Evolutionary conservation across 139 green algal species (phyloP).

Genomic region (Monoraphidium neglectum): DNA sequence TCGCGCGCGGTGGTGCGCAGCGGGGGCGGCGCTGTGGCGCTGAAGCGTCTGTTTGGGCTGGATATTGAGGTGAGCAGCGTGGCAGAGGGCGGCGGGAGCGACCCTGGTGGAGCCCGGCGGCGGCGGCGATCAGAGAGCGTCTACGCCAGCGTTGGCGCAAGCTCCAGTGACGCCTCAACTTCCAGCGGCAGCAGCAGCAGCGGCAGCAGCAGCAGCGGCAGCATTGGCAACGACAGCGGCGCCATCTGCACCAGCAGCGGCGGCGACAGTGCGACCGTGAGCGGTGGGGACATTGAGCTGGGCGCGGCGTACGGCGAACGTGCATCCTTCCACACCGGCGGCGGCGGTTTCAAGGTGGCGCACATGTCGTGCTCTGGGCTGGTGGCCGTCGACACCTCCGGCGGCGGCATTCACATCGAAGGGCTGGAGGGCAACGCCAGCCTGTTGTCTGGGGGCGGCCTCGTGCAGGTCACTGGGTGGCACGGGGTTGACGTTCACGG

Average conservation of each 20-base stretch:
- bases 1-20: neutral
- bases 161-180: neutral
- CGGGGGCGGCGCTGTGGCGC: conserved; percentile 9
- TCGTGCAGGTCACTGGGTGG: conserved; percentile 1
- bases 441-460: conserved; percentile 13
- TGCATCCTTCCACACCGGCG: neutral
- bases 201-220: too few relatives aligned
- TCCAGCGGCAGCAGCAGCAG: neutral
- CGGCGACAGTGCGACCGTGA: too few relatives aligned
- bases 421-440: conserved; percentile 23
- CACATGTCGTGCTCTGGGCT: conserved; percentile 19
- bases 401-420: neutral
- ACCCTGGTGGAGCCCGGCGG: too few relatives aligned
- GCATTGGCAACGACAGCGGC: too few relatives aligned
- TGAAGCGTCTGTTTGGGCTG: conserved; percentile 14
- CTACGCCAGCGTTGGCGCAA: too few relatives aligned
- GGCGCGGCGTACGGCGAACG: too few relatives aligned
- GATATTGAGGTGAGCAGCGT: neutral
- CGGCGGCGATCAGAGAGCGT: too few relatives aligned
- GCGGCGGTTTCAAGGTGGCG: neutral
- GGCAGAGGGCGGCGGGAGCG: neutral
- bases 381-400: conserved; percentile 1
- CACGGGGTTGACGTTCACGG: neutral
- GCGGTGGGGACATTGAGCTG: too few relatives aligned
- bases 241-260: too few relatives aligned